Base-by-base conservation (phyloP, 345 rosid genomes). In the Sisymbrium irio region DNA sequence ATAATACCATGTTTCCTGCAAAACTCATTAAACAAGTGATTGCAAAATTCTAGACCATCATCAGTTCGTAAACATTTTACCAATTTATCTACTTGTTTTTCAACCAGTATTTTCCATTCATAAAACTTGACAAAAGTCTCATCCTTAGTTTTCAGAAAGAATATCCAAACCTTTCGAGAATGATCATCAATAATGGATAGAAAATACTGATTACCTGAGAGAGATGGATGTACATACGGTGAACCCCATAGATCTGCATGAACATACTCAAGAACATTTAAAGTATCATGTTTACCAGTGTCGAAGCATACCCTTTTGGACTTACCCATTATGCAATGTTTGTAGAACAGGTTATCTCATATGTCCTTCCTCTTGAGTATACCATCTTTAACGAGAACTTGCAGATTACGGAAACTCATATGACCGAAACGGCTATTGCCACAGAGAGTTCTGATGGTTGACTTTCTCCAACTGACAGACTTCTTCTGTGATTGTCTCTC, bases 401-500 rank as follows among this genome's bases (percentile, higher is more conserved):
- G 42, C 4, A 39, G 6, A 0, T 36, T 36, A 0, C 3, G 8
- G 39, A 1, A 9, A 3, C 39, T 9, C 39, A 36, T 36, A 14
- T 11, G 42, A 0, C 42, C 14, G 0, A 39, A n/a, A n/a, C n/a
- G 10, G 0, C 42, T 10, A 0, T 14, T 11, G 3, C 42, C 14
- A 39, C 0, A 10, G 1, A 2, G 42, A 3, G 0, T 3, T 5
- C 5, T 9, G 40, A 9, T 4, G 0, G 1, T 3, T 9, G 0
- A 13, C 0, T 9, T 10, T 10, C 3, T 10, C 42, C 0, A 3
- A 0, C 0, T 10, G 13, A 39, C 42, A 39, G 1, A 4, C 14
- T 11, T 39, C 42, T 1, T 3, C 14, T 0, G 4, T 10, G 1
- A 10, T 1, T 0, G 14, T 39, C 11, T 39, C 5, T 0, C 42